Percentiles rank a stretch among this genome's conserved stretches.
phyloP scores from a whole-genome alignment of 495 filamentous ascomycete genomes.

The Elasticomyces elasticus region DNA sequence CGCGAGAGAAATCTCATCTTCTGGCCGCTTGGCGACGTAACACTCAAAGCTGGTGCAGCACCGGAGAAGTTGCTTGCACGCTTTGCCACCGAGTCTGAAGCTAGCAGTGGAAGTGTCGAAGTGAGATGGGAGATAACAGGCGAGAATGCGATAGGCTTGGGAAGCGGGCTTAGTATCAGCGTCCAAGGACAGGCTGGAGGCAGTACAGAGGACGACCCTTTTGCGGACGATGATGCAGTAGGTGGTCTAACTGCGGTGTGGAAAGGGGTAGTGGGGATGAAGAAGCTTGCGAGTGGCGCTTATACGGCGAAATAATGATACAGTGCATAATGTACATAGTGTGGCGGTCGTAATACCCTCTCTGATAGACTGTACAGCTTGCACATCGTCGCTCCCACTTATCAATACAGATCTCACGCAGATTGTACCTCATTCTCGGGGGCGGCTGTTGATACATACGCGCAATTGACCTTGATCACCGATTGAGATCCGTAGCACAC shows the following conservation, averaged over 20 bases:
- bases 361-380: constrained; percentile 2
- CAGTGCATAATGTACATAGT: background rate
- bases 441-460: too few species aligned
- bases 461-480: too few species aligned
- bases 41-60: constrained; percentile 42
- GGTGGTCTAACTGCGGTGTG: constrained; percentile 42
- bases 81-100: constrained; percentile 67
- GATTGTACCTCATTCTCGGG: too few species aligned
- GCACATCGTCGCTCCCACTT: too few species aligned
- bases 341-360: background rate
- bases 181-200: constrained; percentile 41
- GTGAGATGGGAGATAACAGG: constrained; percentile 67
- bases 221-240: constrained; percentile 50
- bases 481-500: too few species aligned
- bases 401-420: too few species aligned
- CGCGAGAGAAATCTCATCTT: constrained; percentile 79
- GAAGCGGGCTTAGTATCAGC: constrained; percentile 49
- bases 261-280: constrained; percentile 60
- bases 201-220: constrained; percentile 46
- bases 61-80: constrained; percentile 67
- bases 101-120: constrained; percentile 65
- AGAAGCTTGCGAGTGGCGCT: constrained; percentile 70
- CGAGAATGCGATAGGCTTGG: constrained; percentile 37
- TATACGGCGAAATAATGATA: constrained; percentile 36
- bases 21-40: constrained; percentile 80